Evolutionary conservation across 2,329 filamentous ascomycete genomes (phyloP).

Genomic region (Penicillium sp.): DNA sequence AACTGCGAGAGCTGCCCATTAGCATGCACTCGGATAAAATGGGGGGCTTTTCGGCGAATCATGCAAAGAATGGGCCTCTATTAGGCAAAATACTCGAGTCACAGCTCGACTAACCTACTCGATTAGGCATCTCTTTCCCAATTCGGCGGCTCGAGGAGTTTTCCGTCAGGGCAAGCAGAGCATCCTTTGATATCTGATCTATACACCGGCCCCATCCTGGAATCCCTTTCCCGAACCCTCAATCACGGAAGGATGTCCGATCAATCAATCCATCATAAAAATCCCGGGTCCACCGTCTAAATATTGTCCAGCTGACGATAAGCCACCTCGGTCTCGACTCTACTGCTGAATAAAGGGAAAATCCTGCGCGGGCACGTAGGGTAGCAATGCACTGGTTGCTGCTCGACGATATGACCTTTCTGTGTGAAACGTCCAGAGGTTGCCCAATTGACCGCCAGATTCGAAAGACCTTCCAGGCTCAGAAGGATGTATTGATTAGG

Average conservation of each 20-base stretch:
- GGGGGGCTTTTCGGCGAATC: neutral
- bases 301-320: neutral
- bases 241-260: neutral
- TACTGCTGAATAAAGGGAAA: neutral
- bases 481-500: neutral
- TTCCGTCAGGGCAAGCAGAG: too few relatives aligned
- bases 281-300: neutral
- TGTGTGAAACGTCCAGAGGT: neutral
- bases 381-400: neutral
- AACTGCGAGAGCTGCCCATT: neutral
- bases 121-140: neutral
- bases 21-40: neutral
- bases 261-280: neutral
- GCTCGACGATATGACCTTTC: neutral
- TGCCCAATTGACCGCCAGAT: slow-evolving; percentile 1
- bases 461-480: neutral
- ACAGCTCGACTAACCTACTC: neutral
- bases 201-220: neutral
- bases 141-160: too few relatives aligned
- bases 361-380: neutral
- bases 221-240: neutral
- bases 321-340: neutral
- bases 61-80: neutral
- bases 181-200: too few relatives aligned
- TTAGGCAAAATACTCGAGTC: neutral